Base-by-base conservation (phyloP, 2,329 filamentous ascomycete species). In the Aspergillus quadrilineatus region DNA sequence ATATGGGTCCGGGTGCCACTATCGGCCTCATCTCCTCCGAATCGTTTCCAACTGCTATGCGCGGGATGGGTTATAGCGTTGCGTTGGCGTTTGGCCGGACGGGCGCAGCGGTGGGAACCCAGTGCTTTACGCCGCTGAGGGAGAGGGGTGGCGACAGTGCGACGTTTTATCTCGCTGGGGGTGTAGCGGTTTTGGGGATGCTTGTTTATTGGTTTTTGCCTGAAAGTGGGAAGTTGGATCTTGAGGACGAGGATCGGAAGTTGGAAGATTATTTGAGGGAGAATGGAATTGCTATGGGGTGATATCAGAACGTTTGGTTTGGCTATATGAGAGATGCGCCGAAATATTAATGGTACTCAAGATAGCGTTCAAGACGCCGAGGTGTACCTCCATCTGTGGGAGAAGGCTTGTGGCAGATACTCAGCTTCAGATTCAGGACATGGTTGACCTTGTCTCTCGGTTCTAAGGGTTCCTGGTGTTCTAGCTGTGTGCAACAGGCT, bases 1-100 rank as follows among this genome's bases (percentile, higher is more conserved):
- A 75, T 28, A 67, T 73, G 67, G 72, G 71, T 0, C 72, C 71
- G 0, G 71, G 72, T 0, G 67, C 68, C 0, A 73, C 68, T 0
- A 72, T 73, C 32, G 69, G 70, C 0, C 44, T 74, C 4, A 70
- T 72, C 26, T 69, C 65, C 2, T 65, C 64, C 0, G 72, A 74
- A 53, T 60, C 61, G 4, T 74, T 69, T 28, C 69, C 72, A 0
- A 74, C 70, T 0, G 67, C 68, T 1, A 63, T 74, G 49, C 65
- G 72, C 2, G 69, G 69, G 0, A 66, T 71, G 63, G 66, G 67
- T 0, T 73, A 71, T 48, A 69, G 70, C 30, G 55, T 74, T 29
- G 65, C 68, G 2, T 65, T 69, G 10, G 70, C 69, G 1, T 71
- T 74, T 57, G 71, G 72, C 1, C 66, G 67, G 22, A 69, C 70